These are phyloP conservation scores for Chaetothyriales sp. DNA, from an alignment of 2,329 filamentous ascomycete genomes.

Conservation along the genomic window DNA sequence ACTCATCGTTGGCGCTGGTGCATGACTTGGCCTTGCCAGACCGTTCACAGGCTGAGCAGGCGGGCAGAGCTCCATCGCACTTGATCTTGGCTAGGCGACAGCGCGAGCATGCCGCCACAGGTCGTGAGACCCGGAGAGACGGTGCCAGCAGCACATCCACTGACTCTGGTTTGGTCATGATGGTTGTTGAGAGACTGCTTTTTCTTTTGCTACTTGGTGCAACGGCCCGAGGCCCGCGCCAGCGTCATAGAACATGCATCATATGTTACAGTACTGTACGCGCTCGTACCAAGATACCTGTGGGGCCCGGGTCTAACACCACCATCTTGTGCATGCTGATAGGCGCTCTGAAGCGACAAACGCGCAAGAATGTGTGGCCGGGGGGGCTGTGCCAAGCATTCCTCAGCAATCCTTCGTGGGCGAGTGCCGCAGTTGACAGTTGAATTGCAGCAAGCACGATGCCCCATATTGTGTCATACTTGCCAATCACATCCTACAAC, in stretches of 20 bases:
- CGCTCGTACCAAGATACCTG: too few relatives aligned
- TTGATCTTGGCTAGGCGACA: conserved; percentile 90
- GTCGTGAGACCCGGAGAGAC: conserved; percentile 57
- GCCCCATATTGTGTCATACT: not conserved
- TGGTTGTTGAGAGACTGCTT: not conserved
- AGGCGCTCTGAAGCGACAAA: not conserved
- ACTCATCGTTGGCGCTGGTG: conserved; percentile 88
- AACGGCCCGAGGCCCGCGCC: not conserved
- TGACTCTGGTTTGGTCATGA: conserved; percentile 15
- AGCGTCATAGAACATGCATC: too few relatives aligned
- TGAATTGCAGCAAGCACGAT: not conserved
- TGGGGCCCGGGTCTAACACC: too few relatives aligned
- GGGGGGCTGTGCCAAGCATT: not conserved
- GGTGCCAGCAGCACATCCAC: conserved; percentile 26
- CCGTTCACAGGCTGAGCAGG: conserved; percentile 88
- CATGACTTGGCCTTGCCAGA: conserved; percentile 75
- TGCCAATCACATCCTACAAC: not conserved
- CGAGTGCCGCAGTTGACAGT: not conserved
- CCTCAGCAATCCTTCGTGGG: too few relatives aligned
- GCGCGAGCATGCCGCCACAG: conserved; percentile 64
- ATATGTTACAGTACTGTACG: too few relatives aligned
- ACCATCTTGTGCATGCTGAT: not conserved
- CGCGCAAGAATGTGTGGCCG: not conserved
- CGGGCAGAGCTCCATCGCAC: conserved; percentile 91
- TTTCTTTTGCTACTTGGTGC: not conserved